A percentile compares a stretch with the other conserved stretches of the same genome.
These are phyloP conservation scores for Amyloporia xantha DNA, from an alignment of 768 basidiomycete species.

Conservation along the genomic window DNA sequence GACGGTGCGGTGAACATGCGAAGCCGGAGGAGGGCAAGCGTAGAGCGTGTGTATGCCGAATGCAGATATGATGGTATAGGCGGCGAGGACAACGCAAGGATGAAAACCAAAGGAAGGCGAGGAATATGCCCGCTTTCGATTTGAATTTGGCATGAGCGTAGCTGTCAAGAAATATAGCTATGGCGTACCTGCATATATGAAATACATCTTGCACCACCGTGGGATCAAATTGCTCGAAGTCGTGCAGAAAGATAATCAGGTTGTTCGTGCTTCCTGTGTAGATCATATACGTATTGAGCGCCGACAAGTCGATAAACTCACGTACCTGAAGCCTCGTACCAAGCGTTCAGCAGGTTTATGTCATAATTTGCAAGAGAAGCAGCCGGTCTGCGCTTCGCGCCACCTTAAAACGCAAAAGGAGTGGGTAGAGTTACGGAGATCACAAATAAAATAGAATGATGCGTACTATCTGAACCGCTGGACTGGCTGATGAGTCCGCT, in stretches of 20 bases:
- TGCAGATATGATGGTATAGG: slow-evolving; percentile 45
- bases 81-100: slow-evolving; percentile 56
- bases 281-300: slow-evolving; percentile 7
- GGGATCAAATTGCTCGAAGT: slow-evolving; percentile 69
- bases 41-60: slow-evolving; percentile 50
- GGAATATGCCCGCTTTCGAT: slow-evolving; percentile 45
- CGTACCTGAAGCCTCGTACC: slow-evolving; percentile 35
- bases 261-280: slow-evolving; percentile 20
- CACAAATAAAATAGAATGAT: background rate
- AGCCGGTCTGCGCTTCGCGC: slow-evolving; percentile 34
- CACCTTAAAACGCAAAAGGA: background rate
- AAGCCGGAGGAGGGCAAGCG: slow-evolving; percentile 50
- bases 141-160: background rate
- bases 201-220: slow-evolving; percentile 61
- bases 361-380: slow-evolving; percentile 56
- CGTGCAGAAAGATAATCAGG: slow-evolving; percentile 59
- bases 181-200: slow-evolving; percentile 64
- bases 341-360: slow-evolving; percentile 50
- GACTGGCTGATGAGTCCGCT: slow-evolving; percentile 40
- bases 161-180: no score
- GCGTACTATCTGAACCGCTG: background rate
- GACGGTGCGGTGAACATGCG: slow-evolving; percentile 44
- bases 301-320: slow-evolving; percentile 1
- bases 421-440: background rate
- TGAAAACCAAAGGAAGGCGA: slow-evolving; percentile 55